Conservation (phyloP, 1,284 basidiomycete species). For the Ustilago crameri region DNA sequence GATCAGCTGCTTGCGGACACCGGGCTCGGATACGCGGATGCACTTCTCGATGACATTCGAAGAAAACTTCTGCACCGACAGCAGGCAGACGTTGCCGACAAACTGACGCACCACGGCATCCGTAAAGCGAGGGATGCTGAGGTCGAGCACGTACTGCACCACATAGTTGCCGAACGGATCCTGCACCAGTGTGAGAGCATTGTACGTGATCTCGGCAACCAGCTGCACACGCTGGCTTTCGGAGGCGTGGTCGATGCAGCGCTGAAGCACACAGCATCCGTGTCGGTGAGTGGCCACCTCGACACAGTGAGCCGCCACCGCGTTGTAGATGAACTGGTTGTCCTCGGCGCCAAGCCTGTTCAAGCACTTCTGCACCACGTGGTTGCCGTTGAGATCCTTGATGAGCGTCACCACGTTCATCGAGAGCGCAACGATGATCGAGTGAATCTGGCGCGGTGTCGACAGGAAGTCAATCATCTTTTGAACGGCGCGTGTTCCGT, state of each 20-base stretch:
- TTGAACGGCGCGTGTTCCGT: constrained; percentile 98
- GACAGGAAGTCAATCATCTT: constrained; percentile 99
- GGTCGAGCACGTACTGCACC: constrained; percentile 95
- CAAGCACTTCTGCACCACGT: constrained; percentile 99
- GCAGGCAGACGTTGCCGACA: constrained; percentile 93
- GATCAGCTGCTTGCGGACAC: constrained; percentile 91
- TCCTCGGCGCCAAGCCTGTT: constrained; percentile 98
- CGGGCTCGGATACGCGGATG: constrained; percentile 95
- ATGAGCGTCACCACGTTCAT: constrained; percentile 98
- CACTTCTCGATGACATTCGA: constrained; percentile 97
- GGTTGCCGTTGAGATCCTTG: constrained; percentile 99
- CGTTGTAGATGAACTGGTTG: constrained; percentile 99
- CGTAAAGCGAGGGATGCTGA: constrained; percentile 97
- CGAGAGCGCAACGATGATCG: constrained; percentile 94
- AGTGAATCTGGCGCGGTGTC: constrained; percentile 81
- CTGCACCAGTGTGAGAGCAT: constrained; percentile 95
- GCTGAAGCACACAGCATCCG: constrained; percentile 97
- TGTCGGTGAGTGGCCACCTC: constrained; percentile 99
- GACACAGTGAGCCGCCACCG: constrained; percentile 97
- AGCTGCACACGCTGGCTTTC: constrained; percentile 94
- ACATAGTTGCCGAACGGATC: constrained; percentile 98
- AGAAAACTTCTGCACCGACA: constrained; percentile 98
- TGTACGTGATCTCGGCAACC: constrained; percentile 98
- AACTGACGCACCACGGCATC: constrained; percentile 98
- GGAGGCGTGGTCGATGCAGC: constrained; percentile 98